These are phyloP conservation scores for Phytopythium montanum DNA, from an alignment of 352 stramenopile species.

Conservation along the genomic window DNA sequence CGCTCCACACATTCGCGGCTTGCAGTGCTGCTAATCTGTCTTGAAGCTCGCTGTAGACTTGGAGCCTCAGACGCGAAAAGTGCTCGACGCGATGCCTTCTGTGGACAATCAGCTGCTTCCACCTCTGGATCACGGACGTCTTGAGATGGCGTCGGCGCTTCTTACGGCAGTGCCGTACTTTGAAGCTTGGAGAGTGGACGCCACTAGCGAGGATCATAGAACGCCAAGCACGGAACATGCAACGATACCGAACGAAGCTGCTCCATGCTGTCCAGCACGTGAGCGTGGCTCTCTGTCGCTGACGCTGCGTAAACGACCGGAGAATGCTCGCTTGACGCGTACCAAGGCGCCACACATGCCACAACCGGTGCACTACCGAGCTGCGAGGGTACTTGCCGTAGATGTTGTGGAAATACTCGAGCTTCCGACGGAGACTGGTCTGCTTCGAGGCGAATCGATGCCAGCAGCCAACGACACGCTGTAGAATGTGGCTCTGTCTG, in stretches of 20 bases:
- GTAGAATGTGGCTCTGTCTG: neutral
- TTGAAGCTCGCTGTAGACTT: neutral
- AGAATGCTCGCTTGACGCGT: conserved; percentile 2
- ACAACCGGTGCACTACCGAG: conserved; percentile 22
- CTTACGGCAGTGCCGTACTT: neutral
- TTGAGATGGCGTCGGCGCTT: neutral
- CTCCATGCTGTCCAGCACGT: conserved; percentile 23
- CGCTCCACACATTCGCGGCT: neutral
- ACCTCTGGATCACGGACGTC: neutral
- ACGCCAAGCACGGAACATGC: conserved; percentile 21
- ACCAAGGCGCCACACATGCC: conserved; percentile 25
- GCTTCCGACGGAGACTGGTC: conserved; percentile 24
- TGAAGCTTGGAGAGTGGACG: neutral
- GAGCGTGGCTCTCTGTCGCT: neutral
- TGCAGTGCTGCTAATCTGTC: neutral
- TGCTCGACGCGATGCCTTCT: neutral
- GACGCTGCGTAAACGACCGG: conserved; percentile 4
- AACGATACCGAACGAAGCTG: conserved; percentile 19
- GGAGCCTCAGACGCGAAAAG: neutral
- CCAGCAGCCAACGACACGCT: conserved; percentile 15
- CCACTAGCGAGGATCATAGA: neutral
- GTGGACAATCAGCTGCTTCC: neutral
- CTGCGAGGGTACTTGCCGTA: conserved; percentile 28
- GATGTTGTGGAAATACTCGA: conserved; percentile 31
- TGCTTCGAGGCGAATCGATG: conserved; percentile 3